Evolutionary conservation across 2,329 filamentous ascomycete genomes (phyloP).

Genomic region (Curvularia hawaiiensis): DNA sequence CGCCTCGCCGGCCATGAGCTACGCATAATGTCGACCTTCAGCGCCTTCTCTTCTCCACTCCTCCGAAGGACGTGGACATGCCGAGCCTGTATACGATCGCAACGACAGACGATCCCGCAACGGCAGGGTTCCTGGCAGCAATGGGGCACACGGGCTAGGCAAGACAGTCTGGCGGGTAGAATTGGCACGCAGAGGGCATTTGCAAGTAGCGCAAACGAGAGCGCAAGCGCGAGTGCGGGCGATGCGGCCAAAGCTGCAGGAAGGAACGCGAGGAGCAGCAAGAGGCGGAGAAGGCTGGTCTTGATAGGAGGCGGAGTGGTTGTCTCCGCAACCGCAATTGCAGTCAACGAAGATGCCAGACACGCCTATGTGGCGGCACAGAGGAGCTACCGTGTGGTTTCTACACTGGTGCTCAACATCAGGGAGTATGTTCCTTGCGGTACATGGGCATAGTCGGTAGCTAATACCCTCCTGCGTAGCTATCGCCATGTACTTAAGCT

Average conservation of each 20-base stretch:
- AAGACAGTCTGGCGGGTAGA: conserved; percentile 7
- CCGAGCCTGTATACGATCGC: conserved; percentile 39
- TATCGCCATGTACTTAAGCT: conserved; percentile 85
- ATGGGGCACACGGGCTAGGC: conserved; percentile 16
- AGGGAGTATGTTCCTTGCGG: conserved; percentile 71
- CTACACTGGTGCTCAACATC: conserved; percentile 78
- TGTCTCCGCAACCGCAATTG: conserved; percentile 52
- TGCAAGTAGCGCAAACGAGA: conserved; percentile 18
- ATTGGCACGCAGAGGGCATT: conserved; percentile 12
- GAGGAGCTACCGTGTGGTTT: conserved; percentile 78
- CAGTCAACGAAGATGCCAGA: conserved; percentile 70
- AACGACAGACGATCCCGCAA: conserved; percentile 27
- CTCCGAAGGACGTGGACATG: conserved; percentile 45
- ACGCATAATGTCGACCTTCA: conserved; percentile 38
- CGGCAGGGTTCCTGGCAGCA: conserved; percentile 26
- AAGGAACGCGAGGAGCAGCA: conserved; percentile 25
- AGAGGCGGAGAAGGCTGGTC: conserved; percentile 33
- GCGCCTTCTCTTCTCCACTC: conserved; percentile 31
- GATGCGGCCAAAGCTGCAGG: conserved; percentile 12
- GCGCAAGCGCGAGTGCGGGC: conserved; percentile 6
- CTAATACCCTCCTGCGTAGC: conserved; percentile 55
- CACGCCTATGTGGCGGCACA: conserved; percentile 76
- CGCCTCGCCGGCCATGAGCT: conserved; percentile 21
- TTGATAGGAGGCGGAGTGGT: conserved; percentile 34
- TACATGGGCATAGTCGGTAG: conserved; percentile 1